Conservation (phyloP, 2,329 filamentous ascomycete genomes). For the Phaeosphaeriaceae sp. region DNA sequence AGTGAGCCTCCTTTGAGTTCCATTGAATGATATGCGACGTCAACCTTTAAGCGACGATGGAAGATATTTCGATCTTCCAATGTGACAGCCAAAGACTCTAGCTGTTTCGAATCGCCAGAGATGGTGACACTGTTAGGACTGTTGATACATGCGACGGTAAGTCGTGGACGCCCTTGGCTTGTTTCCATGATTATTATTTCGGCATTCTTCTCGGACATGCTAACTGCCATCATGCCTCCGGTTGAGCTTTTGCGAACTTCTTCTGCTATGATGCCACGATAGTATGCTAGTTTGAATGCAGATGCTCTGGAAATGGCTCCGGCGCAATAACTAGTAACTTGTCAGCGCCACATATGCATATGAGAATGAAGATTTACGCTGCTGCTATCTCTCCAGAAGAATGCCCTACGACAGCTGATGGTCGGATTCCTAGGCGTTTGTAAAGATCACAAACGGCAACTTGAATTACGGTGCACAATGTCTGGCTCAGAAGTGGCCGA, state of each 20-base stretch:
- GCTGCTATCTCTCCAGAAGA: background rate
- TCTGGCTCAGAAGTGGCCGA: background rate
- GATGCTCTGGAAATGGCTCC: background rate
- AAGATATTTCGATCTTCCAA: constrained; percentile 48
- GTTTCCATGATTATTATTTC: background rate
- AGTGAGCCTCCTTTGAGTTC: constrained; percentile 43
- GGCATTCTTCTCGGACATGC: background rate
- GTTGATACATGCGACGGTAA: constrained; percentile 13
- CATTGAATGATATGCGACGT: constrained; percentile 53
- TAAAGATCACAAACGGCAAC: background rate
- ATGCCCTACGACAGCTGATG: background rate
- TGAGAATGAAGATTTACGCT: no score
- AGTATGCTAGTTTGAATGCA: background rate
- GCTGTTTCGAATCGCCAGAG: constrained; percentile 49
- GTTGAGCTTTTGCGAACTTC: no score
- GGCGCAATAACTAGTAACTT: no score
- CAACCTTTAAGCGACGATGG: constrained; percentile 47
- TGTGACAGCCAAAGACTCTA: constrained; percentile 37
- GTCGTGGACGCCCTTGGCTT: no score
- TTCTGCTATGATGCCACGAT: background rate
- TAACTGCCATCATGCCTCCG: background rate
- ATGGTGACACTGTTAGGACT: constrained; percentile 42
- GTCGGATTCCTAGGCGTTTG: background rate
- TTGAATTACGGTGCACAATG: background rate
- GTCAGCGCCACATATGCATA: no score